These are phyloP conservation scores for Lasiosphaeria hispida DNA, from an alignment of 495 filamentous ascomycete genomes.

Conservation along the genomic window DNA sequence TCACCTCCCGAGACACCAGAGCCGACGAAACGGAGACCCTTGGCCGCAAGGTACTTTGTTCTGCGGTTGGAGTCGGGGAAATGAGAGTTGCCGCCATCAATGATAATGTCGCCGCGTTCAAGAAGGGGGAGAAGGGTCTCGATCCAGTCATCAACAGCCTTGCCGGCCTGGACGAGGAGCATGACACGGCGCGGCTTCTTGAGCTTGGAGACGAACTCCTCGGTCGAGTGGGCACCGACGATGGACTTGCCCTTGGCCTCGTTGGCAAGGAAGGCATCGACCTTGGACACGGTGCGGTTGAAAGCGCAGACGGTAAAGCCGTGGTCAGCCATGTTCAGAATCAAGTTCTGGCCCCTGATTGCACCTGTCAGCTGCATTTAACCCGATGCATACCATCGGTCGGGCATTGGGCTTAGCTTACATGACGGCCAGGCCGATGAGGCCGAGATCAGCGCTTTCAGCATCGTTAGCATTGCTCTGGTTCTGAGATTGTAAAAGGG, in stretches of 20 bases:
- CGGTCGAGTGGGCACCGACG: conserved; percentile 85
- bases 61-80: conserved; percentile 98
- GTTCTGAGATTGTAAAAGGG: conserved; percentile 25
- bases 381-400: conserved; percentile 5
- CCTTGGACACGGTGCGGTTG: conserved; percentile 97
- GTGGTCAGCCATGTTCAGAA: conserved; percentile 96
- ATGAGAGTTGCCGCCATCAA: conserved; percentile 99
- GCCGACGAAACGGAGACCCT: conserved; percentile 95
- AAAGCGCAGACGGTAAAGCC: conserved; percentile 94
- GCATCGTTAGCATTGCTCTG: conserved; percentile 47
- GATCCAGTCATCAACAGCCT: conserved; percentile 98
- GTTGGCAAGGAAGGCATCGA: conserved; percentile 90
- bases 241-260: conserved; percentile 95
- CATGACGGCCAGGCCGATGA: conserved; percentile 99
- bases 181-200: conserved; percentile 96
- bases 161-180: conserved; percentile 97
- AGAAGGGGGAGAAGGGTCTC: conserved; percentile 86
- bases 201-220: conserved; percentile 93
- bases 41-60: conserved; percentile 74
- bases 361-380: conserved; percentile 4
- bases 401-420: conserved; percentile 35
- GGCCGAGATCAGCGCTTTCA: conserved; percentile 83
- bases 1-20: conserved; percentile 98
- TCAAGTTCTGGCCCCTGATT: conserved; percentile 79
- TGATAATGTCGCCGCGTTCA: conserved; percentile 95